Base-by-base conservation (phyloP, 2,329 filamentous ascomycete genomes). In the Stenocarpella maydis region DNA sequence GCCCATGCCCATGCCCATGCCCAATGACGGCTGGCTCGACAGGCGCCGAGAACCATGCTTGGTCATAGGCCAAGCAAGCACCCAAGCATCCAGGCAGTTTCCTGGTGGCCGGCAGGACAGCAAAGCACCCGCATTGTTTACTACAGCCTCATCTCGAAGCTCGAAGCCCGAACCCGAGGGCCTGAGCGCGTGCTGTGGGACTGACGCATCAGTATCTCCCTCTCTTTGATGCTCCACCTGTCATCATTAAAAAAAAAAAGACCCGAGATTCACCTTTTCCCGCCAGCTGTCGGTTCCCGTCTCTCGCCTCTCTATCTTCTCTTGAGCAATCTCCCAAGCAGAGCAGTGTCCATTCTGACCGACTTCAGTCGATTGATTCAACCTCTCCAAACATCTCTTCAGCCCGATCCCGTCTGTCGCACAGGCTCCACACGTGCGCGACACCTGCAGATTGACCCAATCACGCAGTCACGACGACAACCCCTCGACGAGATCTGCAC, bases 51-150 rank as follows among this genome's bases (percentile, higher is more conserved):
- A 7, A 19, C 10, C 5, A 37, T 52, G 28, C n/a, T 24, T 63
- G n/a, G 58, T 63, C 58, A 63, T 63, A 10, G 19, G 58, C 58
- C 58, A 61, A 47, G 58, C 58, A 34, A 61, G 55, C 55, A 2
- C 9, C 41, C 39, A 61, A 31, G 55, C 55, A 61, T n/a, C 55
- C 54, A 60, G 21, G 54, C 53, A 58, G 6, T 37, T 17, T 19
- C 24, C 37, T 17, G 4, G 21, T 12, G 12, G 19, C 7, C 37
- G 28, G 53, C 53, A 39, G 3, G 21, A 19, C 2, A 39, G n/a
- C 34, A 39, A 26, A 17, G 31, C 31, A 41, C 34, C 24, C 14
- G 21, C 34, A 41, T 39, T 39, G 34, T 17, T 17, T 24, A 55
- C 7, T 24, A 55, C 14, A 43, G 21, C 21, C 5, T 41, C 54